Percentiles rank a stretch among this genome's conserved stretches.
These are phyloP conservation scores for Ramalina intermedia DNA, from an alignment of 495 filamentous ascomycete species.

Conservation along the genomic window DNA sequence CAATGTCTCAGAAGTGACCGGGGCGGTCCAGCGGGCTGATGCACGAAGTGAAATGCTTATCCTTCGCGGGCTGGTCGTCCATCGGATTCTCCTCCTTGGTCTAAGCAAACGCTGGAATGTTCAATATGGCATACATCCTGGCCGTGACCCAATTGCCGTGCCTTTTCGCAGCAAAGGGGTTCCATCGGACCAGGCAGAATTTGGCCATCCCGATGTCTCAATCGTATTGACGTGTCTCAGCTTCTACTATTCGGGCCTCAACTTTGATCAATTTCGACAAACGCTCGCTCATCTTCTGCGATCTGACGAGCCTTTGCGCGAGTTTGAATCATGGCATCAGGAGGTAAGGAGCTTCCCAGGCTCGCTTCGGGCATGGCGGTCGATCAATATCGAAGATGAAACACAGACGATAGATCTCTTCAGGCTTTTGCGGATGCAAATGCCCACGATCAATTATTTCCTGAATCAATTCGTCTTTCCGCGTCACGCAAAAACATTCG, in stretches of 20 bases:
- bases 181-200: constrained; percentile 50
- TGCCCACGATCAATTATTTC: constrained; percentile 43
- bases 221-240: constrained; percentile 52
- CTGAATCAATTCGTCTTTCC: constrained; percentile 49
- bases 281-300: constrained; percentile 35
- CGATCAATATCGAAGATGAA: constrained; percentile 46
- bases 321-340: constrained; percentile 40
- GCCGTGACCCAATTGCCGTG: constrained; percentile 39
- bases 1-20: neutral
- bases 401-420: constrained; percentile 19
- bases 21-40: neutral
- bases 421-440: neutral
- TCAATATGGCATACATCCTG: constrained; percentile 41
- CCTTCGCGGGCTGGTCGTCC: constrained; percentile 44
- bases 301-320: constrained; percentile 38
- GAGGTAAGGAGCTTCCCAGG: constrained; percentile 22
- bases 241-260: constrained; percentile 56
- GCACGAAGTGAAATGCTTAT: constrained; percentile 34
- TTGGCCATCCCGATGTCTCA: constrained; percentile 57
- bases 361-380: constrained; percentile 30
- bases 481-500: constrained; percentile 48
- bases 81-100: constrained; percentile 38
- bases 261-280: constrained; percentile 33
- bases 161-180: constrained; percentile 59
- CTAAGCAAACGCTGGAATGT: constrained; percentile 53